Base-by-base conservation (phyloP, 2,329 filamentous ascomycete species). In the Akanthomyces uredinophilus region DNA sequence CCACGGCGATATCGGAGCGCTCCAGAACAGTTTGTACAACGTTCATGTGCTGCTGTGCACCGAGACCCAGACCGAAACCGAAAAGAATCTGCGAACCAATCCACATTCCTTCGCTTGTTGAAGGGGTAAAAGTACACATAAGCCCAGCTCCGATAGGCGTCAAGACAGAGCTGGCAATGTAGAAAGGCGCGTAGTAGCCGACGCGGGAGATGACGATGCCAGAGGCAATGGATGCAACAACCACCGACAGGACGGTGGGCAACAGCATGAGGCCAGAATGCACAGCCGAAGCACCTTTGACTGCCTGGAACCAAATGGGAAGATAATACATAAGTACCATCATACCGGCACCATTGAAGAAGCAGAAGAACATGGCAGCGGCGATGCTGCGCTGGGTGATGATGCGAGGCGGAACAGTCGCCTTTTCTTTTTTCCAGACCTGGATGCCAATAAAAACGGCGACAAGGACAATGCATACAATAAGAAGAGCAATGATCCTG, bases 61-160 rank as follows among this genome's bases (percentile, higher is more conserved):
- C 71, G 6, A 77, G 62, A 22, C 78, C 78, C 4, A 75, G 62
- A 5, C 76, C 77, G 2, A 75, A 57, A 32, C 78, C 78, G 29
- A 72, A 70, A 43, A 80, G 60, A 8, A 72, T 69, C 66, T 78
- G 76, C 60, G 73, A 78, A 13, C 75, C 76, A 41, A 78, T 75
- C 77, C 77, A 80, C 55, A 73, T 68, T 1, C 65, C 64, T 29
- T 43, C 1, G 8, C n/a, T 16, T 4, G 2, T 72, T 65, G 14
- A 66, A 60, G 18, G 74, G 71, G 60, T 70, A 44, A 27, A 65
- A 20, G 75, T 78, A 16, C 73, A 76, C 20, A 79, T 64, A 2
- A 79, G 69, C 1, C 77, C 77, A 1, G 68, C 66, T 10, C 73
- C 73, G 44, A 74, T 64, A 0, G 72, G 63, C 56, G 60, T 68